Base-by-base conservation (phyloP, 441 rosid genomes). In the Raphanus hybrid region DNA sequence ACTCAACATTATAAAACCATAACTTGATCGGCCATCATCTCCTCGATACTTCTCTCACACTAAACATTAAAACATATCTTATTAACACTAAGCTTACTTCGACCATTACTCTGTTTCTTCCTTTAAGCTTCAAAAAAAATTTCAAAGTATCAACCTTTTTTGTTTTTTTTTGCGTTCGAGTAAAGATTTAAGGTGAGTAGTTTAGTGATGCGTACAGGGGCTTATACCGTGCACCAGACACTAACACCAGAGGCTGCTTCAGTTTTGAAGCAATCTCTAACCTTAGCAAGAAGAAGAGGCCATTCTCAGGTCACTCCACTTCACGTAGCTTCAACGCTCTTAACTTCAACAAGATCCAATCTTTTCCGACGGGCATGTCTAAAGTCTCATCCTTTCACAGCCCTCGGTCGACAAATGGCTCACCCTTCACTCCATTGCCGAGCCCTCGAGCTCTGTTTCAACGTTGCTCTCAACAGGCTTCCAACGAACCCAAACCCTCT, bases 361-460 rank as follows among this genome's bases (percentile, higher is more conserved):
- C 78, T 80, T 67, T 76, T 80, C 15, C 65, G 80, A 62, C 73
- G 71, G 29, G 83, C 82, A 69, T 81, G 84, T 81, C 76, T 81
- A 55, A 77, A 81, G 63, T 81, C 84, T 27, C 80, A 89, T 85
- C 45, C 89, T 80, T 87, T 81, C 57, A 85, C 81, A 6, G 26
- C 76, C 20, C 41, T 75, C 0, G 80, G 82, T 70, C 82, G 80
- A 1, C 82, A 80, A 75, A 64, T 73, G 79, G 77, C 83, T 87
- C 94, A 88, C 54, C 96, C 92, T 68, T 76, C 83, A 65, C 96
- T 94, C 81, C 98, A 92, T 66, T 89, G 92, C 65, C 77, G 94
- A 76, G 96, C 97, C 11, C 96, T 94, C 43, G 98, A 94, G 85
- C 96, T 92, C 68, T 94, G 98, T 82, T 94, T 94, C 82, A 92